A percentile compares a stretch with the other conserved stretches of the same genome.
Conservation (phyloP, 2,329 filamentous ascomycete genomes). For the Nakataea oryzae region DNA sequence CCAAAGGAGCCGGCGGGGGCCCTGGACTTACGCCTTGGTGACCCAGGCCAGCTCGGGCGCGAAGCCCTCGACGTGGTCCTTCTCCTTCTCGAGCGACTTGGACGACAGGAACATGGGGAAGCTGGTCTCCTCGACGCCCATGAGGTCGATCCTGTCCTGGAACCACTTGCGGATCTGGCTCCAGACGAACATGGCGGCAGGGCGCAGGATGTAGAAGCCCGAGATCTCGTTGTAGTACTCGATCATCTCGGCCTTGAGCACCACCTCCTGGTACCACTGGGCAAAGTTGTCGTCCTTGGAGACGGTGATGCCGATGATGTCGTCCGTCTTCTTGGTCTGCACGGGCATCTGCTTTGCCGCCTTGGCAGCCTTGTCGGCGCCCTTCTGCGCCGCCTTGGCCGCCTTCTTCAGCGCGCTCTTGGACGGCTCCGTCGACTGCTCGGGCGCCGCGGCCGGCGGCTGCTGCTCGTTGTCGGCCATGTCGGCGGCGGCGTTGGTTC, state of each 20-base stretch:
- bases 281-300: slow-evolving; percentile 80
- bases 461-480: slow-evolving; percentile 3
- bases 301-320: slow-evolving; percentile 80
- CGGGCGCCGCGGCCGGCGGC: slow-evolving; percentile 5
- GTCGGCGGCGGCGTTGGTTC: neutral
- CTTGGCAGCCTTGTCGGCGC: slow-evolving; percentile 52
- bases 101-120: slow-evolving; percentile 94
- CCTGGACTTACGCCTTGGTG: slow-evolving; percentile 57
- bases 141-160: slow-evolving; percentile 66
- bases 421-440: slow-evolving; percentile 30
- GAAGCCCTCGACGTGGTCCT: slow-evolving; percentile 98
- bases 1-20: no score
- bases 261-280: slow-evolving; percentile 95
- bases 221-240: slow-evolving; percentile 92
- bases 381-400: slow-evolving; percentile 52
- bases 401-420: slow-evolving; percentile 58
- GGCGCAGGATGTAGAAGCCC: slow-evolving; percentile 88
- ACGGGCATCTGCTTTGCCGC: slow-evolving; percentile 45
- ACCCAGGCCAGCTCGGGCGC: slow-evolving; percentile 88
- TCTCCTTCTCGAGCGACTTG: slow-evolving; percentile 79
- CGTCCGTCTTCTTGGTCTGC: slow-evolving; percentile 49
- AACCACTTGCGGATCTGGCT: slow-evolving; percentile 57
- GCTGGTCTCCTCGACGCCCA: slow-evolving; percentile 91
- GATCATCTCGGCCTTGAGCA: slow-evolving; percentile 94
- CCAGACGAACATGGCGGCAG: slow-evolving; percentile 56